These are phyloP conservation scores for Aspergillus tubingensis DNA, from an alignment of 2,329 filamentous ascomycete genomes.

Conservation along the genomic window DNA sequence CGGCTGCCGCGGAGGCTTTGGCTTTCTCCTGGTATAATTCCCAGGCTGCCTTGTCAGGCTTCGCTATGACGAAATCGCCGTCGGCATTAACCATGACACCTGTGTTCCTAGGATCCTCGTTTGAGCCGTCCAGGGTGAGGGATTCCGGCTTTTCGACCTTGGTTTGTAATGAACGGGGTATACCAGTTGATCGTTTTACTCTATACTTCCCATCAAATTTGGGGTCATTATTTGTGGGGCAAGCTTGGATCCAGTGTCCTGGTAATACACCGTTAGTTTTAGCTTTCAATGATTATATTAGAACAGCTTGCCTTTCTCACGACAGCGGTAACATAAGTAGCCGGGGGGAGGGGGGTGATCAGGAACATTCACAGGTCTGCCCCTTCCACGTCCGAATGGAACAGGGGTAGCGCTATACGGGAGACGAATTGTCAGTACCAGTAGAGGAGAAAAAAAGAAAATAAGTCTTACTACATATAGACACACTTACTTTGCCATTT, in stretches of 20 bases:
- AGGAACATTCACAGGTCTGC: constrained; percentile 66
- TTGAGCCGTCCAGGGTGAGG: constrained; percentile 70
- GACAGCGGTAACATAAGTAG: constrained; percentile 95
- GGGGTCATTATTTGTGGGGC: constrained; percentile 97
- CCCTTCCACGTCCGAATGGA: constrained; percentile 42
- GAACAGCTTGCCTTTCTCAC: constrained; percentile 69
- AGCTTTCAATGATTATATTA: background rate
- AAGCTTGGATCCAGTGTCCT: constrained; percentile 98
- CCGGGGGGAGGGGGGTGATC: constrained; percentile 91
- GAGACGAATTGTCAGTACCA: constrained; percentile 30
- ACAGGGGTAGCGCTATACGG: constrained; percentile 47
- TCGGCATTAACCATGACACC: constrained; percentile 98
- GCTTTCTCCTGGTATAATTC: constrained; percentile 95
- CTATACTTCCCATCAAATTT: constrained; percentile 91
- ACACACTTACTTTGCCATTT: constrained; percentile 73
- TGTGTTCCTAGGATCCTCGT: constrained; percentile 78
- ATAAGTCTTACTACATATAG: background rate
- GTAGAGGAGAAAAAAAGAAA: background rate
- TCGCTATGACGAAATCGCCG: constrained; percentile 94
- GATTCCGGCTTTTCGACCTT: constrained; percentile 89
- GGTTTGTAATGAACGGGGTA: constrained; percentile 91
- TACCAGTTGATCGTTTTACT: constrained; percentile 94
- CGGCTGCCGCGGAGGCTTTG: constrained; percentile 79
- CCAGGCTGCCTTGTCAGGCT: constrained; percentile 94
- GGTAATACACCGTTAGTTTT: constrained; percentile 21